These are phyloP conservation scores for Byssochlamys sp. DNA, from an alignment of 2,329 filamentous ascomycete genomes.

Conservation along the genomic window DNA sequence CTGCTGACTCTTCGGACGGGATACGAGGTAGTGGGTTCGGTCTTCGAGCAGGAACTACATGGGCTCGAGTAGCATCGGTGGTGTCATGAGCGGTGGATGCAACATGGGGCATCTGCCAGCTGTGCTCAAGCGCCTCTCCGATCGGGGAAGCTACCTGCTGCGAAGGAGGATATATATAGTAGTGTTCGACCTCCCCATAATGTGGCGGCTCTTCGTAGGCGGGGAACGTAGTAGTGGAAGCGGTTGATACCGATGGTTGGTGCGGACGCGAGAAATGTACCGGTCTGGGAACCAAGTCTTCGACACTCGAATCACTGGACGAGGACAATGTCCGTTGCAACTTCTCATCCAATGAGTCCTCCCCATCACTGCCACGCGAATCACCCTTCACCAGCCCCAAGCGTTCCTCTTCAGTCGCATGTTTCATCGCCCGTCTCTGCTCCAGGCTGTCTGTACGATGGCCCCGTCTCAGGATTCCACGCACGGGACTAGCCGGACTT, in stretches of 20 bases:
- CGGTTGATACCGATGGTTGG: slow-evolving; percentile 14
- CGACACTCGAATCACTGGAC: slow-evolving; percentile 9
- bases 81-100: neutral
- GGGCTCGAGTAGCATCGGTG: slow-evolving; percentile 8
- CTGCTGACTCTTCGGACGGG: slow-evolving; percentile 15
- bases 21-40: slow-evolving; percentile 21
- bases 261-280: slow-evolving; percentile 9
- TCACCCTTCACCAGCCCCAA: slow-evolving; percentile 75
- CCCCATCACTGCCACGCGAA: slow-evolving; percentile 24
- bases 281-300: slow-evolving; percentile 11
- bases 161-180: slow-evolving; percentile 8
- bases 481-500: slow-evolving; percentile 19
- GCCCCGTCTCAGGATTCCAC: slow-evolving; percentile 35
- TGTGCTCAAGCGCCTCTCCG: slow-evolving; percentile 9
- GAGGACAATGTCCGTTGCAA: slow-evolving; percentile 15
- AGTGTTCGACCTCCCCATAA: slow-evolving; percentile 1
- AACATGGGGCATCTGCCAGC: slow-evolving; percentile 6
- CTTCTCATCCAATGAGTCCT: slow-evolving; percentile 18
- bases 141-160: slow-evolving; percentile 9
- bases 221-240: slow-evolving; percentile 11
- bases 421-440: slow-evolving; percentile 29
- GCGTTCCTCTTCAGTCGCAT: slow-evolving; percentile 69
- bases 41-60: slow-evolving; percentile 13
- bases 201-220: neutral
- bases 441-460: slow-evolving; percentile 22